Evolutionary conservation across 2,329 filamentous ascomycete species (phyloP), one percentile per base, ranked within the genome.

Genomic region (Paraphoma sp.): DNA sequence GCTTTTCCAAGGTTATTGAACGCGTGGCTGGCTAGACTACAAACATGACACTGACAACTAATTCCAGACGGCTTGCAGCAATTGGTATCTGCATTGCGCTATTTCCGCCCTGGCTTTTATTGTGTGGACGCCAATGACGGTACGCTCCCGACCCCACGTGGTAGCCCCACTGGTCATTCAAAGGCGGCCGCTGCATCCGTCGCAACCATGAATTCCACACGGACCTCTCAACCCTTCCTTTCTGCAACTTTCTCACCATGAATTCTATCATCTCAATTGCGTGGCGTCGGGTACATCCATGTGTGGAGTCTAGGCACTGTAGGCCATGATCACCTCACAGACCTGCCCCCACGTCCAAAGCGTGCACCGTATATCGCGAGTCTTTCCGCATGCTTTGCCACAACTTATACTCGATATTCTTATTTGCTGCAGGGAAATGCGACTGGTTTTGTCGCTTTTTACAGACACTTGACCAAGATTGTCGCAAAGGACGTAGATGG

Each of bases 111-210:
- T 48, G 38, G 51, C 51, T 43, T 44, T 46, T 40, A 42, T 47
- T 47, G 48, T 48, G 47, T 44, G 28, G 36, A 62, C 61, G 64
- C 68, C 67, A 71, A 71, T 71, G 38, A 54, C 47, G 46, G 44
- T 48, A 55, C 60, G 58, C 57, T 63, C 55, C 48, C 18, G 45
- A 52, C 56, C 58, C 65, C 67, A 70, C 68, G 66, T 71, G 67
- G 31, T 40, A 53, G 63, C 49, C 53, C 42, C 54, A 57, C 55
- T 62, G 59, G 53, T 51, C 49, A 47, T 44, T 48, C 59, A 51
- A 45, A 65, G 48, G 11, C 33, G 7, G 33, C 33, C 33, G 33
- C 10, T 14, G 9, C 33, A 36, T 36, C 23, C 40, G 23, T 23
- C 23, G 23, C 23, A 23, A 5, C 53, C 44, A 33, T 56, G 59